phyloP scores from a whole-genome alignment of 495 filamentous ascomycete genomes.

The Daldinia decipiens region DNA sequence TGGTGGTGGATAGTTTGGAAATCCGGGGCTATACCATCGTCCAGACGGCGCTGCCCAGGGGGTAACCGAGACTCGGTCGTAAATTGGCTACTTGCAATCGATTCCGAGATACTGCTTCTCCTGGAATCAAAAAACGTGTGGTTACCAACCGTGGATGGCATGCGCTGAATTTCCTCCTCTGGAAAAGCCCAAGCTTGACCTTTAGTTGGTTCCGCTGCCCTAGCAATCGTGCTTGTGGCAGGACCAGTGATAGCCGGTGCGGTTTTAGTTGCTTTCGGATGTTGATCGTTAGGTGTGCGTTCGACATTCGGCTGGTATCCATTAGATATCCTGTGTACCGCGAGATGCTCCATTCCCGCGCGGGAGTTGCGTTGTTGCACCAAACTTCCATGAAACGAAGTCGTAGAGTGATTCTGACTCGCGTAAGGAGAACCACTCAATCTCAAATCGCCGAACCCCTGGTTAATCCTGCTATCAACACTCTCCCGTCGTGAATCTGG shows the following conservation, averaged over 20 bases:
- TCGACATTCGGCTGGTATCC: conserved; percentile 67
- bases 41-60: conserved; percentile 73
- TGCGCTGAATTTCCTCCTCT: conserved; percentile 70
- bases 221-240: conserved; percentile 78
- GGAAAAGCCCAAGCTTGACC: conserved; percentile 87
- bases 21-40: conserved; percentile 61
- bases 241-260: conserved; percentile 82
- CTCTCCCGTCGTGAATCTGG: conserved; percentile 74
- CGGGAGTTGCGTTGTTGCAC: conserved; percentile 64
- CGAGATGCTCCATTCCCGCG: conserved; percentile 51
- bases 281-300: conserved; percentile 62
- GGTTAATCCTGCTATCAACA: conserved; percentile 79
- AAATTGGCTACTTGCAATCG: conserved; percentile 76
- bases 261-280: conserved; percentile 64
- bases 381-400: conserved; percentile 69
- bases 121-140: conserved; percentile 72
- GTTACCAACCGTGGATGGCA: conserved; percentile 54
- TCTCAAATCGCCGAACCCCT: conserved; percentile 73
- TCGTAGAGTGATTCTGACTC: conserved; percentile 79
- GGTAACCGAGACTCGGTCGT: conserved; percentile 76
- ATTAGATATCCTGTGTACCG: conserved; percentile 68
- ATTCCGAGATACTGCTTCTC: conserved; percentile 77
- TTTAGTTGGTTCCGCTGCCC: conserved; percentile 81
- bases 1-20: conserved; percentile 73
- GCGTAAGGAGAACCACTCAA: conserved; percentile 76